These are phyloP conservation scores for Suillus spraguei DNA, from an alignment of 768 basidiomycete genomes.

Conservation along the genomic window DNA sequence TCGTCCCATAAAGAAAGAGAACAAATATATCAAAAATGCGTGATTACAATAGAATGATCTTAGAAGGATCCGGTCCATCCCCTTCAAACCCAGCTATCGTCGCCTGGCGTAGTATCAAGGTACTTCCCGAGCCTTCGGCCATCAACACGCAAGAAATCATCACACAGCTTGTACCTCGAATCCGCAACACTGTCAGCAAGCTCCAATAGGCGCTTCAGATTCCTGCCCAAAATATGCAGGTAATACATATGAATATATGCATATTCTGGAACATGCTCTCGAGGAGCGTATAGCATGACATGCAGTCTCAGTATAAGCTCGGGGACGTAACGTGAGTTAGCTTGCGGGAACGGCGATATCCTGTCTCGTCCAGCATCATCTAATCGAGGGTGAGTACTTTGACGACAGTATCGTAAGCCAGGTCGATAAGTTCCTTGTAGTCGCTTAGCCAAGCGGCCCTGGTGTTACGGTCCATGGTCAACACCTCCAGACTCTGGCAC, in stretches of 20 bases:
- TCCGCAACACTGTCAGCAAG: conserved; percentile 86
- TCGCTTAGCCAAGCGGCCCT: conserved; percentile 62
- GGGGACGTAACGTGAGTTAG: conserved; percentile 82
- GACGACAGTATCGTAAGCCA: conserved; percentile 62
- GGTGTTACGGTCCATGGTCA: conserved; percentile 59
- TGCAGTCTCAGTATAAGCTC: conserved; percentile 89
- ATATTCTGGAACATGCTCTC: conserved; percentile 65
- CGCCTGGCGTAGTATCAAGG: conserved; percentile 63
- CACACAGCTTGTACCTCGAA: conserved; percentile 81
- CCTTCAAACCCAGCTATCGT: conserved; percentile 70
- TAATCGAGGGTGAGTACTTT: conserved; percentile 79
- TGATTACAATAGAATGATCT: conserved; percentile 37
- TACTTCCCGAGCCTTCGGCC: conserved; percentile 72
- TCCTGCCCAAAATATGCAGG: conserved; percentile 44
- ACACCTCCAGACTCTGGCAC: conserved; percentile 57
- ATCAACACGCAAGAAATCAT: conserved; percentile 71
- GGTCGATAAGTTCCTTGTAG: conserved; percentile 63
- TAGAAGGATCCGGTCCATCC: conserved; percentile 79
- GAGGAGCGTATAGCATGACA: conserved; percentile 64
- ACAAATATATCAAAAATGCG: neutral
- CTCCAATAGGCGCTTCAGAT: conserved; percentile 72
- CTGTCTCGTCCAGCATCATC: conserved; percentile 61
- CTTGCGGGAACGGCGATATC: conserved; percentile 61
- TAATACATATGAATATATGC: conserved; percentile 27
- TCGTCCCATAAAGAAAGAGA: neutral